Base-by-base conservation (phyloP, 768 basidiomycete genomes). In the Suillus hirtellus region DNA sequence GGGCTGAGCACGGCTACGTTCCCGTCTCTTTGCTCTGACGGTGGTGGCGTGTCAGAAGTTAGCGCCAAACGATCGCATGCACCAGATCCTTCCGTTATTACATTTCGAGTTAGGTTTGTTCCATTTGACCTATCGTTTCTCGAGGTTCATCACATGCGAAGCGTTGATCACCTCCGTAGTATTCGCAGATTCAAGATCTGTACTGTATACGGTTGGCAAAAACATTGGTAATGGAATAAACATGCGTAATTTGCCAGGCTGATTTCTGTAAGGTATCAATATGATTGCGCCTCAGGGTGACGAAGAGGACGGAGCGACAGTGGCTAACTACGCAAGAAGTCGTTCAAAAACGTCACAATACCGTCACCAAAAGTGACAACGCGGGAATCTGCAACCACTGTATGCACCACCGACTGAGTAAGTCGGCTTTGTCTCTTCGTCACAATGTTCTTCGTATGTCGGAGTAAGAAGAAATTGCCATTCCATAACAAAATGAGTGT, bases 341-440 rank as follows among this genome's bases (percentile, higher is more conserved):
- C 67, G 60, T 75, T 68, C 59, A 76, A 70, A 66, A 80, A 82
- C 43, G 79, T 78, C 44, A 84, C 76, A 31, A 70, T 70, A 42
- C 73, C 71, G 43, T 69, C 71, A 38, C 80, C 78, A 64, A 81
- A 81, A 46, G 80, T 78, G 60, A 80, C 71, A 50, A 82, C 71
- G 60, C 79, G 75, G 59, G 71, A 68, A n/a, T 73, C 75, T 37
- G 77, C 68, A 62, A 82, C 78, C 42, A 75, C 69, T 34, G 80
- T 76, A 68, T 83, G 80, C 19, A 76, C 74, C 43, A 80, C 75
- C 55, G 73, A 67, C 50, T 77, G 73, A 58, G 73, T 71, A 62
- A 73, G 72, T 63, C 67, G 67, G 64, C 74, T 72, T 59, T 70
- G 68, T 60, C 70, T 73, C 60, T 71, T 73, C 64, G 77, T 71